Base-by-base conservation (phyloP, 2,329 filamentous ascomycete genomes). In the Purpureocillium lavendulum region DNA sequence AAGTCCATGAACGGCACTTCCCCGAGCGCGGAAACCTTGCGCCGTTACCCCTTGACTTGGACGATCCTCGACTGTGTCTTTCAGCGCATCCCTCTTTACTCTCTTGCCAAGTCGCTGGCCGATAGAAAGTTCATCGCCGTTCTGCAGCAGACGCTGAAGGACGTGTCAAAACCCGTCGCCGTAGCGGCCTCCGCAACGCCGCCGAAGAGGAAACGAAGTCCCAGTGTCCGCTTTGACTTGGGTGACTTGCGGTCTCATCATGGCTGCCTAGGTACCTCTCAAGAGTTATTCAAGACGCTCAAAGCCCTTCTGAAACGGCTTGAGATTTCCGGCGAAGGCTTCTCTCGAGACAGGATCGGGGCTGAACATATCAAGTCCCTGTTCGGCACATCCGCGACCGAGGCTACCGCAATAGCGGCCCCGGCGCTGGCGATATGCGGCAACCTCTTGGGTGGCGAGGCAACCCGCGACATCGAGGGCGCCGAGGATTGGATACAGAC, bases 51-150 rank as follows among this genome's bases (percentile, higher is more conserved):
- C 35, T 55, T 73, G 38, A 67, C 75, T 9, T 82, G 78, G 84
- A 67, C 64, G 24, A 70, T 87, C 29, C 57, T 88, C 17, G 66
- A 68, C 33, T 71, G 71, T 42, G 66, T 83, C 35, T 70, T 86
- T 39, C 65, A 70, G 36, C 65, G 77, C n/a, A 75, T 90, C 14
- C 81, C 85, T 0, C 65, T 79, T 0, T 80, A 83, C 34, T 80
- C 77, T 10, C 67, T 86, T 17, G 84, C 85, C 8, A 79, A 80
- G 42, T 78, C 84, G 4, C 69, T 94, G 7, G 79, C 77, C 16
- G 80, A 88, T 42, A 71, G 81, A 41, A 73, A 77, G 34, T 86
- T 94, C 39, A 62, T 84, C 28, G 60, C 64, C 1, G 73, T 87
- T 9, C 57, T 94, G 32, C 77, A 81, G 49, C 73, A 77, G 49